Evolutionary conservation across 1,284 basidiomycete species (phyloP).

Genomic region (Rhodofomes roseus): DNA sequence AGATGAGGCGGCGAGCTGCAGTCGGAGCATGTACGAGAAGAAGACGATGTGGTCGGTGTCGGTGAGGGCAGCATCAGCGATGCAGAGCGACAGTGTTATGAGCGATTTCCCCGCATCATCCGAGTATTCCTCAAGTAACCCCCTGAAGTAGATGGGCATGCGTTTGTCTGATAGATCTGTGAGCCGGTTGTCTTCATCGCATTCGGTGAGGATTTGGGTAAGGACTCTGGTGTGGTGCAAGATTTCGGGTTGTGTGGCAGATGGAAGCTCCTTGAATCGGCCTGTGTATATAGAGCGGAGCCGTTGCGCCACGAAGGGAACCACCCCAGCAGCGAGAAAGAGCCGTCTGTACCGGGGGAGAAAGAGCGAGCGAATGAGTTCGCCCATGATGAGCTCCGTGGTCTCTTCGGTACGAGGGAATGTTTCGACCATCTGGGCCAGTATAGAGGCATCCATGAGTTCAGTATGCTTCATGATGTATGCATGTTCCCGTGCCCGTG

Average conservation of each 20-base stretch:
- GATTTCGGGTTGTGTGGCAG: too few species aligned
- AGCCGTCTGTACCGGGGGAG: too few species aligned
- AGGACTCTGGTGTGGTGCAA: not conserved
- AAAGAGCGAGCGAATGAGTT: not conserved
- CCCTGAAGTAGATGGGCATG: not conserved
- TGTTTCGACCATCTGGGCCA: not conserved
- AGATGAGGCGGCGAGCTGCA: not conserved
- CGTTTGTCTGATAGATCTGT: not conserved
- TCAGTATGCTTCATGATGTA: not conserved
- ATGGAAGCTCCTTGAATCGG: too few species aligned
- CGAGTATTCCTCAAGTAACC: not conserved
- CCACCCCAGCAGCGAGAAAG: too few species aligned
- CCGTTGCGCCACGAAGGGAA: too few species aligned
- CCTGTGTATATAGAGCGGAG: too few species aligned
- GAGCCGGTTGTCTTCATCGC: not conserved
- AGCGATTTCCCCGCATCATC: not conserved
- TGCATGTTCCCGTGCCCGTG: not conserved
- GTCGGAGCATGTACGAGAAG: not conserved
- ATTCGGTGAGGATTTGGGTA: not conserved
- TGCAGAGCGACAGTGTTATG: not conserved
- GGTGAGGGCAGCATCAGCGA: not conserved
- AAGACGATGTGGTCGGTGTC: not conserved
- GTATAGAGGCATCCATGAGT: not conserved
- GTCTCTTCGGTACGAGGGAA: not conserved
- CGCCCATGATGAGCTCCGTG: not conserved